Percentiles rank a stretch among this genome's conserved stretches.
Evolutionary conservation across 192 early-diverging fungal genomes (phyloP).

Genomic region (Nowakowskiella sp.): DNA sequence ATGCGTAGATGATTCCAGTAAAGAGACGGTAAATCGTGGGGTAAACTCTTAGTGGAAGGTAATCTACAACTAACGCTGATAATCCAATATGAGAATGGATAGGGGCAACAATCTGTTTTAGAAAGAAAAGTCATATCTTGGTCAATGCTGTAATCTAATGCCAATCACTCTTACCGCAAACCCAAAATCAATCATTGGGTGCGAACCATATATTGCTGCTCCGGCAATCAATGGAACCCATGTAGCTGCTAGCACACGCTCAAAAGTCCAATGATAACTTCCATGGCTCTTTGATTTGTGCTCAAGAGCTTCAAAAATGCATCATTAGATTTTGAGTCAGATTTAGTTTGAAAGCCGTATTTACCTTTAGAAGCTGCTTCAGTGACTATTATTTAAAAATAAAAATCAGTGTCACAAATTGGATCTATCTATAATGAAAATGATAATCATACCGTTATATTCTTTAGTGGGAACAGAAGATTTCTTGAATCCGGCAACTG

Average conservation of each 20-base stretch:
- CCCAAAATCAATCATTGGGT: slow-evolving; percentile 80
- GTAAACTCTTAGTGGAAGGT: slow-evolving; percentile 64
- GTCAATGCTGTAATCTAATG: not conserved
- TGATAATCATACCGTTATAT: too few relatives aligned
- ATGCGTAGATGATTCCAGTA: slow-evolving; percentile 40
- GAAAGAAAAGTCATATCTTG: not conserved
- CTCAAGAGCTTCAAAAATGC: too few relatives aligned
- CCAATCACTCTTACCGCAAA: slow-evolving; percentile 45
- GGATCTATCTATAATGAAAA: too few relatives aligned
- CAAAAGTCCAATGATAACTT: slow-evolving; percentile 93
- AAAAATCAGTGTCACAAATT: too few relatives aligned
- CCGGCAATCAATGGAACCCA: slow-evolving; percentile 68
- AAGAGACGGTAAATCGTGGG: slow-evolving; percentile 20
- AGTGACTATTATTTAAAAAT: too few relatives aligned
- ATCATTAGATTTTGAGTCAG: too few relatives aligned
- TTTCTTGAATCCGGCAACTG: too few relatives aligned
- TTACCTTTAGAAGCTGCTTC: too few relatives aligned
- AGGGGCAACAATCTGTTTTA: slow-evolving; percentile 60
- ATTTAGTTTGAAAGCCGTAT: too few relatives aligned
- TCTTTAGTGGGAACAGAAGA: too few relatives aligned
- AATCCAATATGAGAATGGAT: slow-evolving; percentile 87
- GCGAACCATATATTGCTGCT: slow-evolving; percentile 71
- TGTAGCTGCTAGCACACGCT: slow-evolving; percentile 72
- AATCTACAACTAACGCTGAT: slow-evolving; percentile 65
- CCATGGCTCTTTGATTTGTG: slow-evolving; percentile 56